phyloP scores from a whole-genome alignment of 495 filamentous ascomycete species.

The Tetracladium setigerum region DNA sequence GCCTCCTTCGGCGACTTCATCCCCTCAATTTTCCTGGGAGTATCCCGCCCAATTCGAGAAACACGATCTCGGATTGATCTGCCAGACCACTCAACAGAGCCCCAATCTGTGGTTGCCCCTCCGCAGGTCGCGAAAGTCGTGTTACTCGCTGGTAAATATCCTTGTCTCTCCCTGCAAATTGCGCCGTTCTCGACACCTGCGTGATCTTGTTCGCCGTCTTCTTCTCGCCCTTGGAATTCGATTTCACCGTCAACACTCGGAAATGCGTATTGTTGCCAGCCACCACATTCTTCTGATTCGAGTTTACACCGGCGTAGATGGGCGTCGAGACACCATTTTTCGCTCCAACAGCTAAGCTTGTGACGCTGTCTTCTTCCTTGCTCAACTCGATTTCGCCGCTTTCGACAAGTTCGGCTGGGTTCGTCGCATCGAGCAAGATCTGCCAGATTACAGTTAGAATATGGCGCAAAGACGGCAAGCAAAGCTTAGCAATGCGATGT shows the following conservation, averaged over 20 bases:
- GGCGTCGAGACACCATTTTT: constrained; percentile 46
- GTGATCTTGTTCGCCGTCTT: constrained; percentile 40
- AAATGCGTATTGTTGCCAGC: constrained; percentile 84
- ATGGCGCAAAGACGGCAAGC: constrained; percentile 2
- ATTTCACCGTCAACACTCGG: constrained; percentile 62
- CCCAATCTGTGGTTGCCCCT: constrained; percentile 51
- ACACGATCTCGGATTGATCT: constrained; percentile 62
- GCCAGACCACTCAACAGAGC: constrained; percentile 70
- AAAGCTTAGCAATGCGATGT: background rate
- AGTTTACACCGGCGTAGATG: constrained; percentile 83
- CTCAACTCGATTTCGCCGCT: constrained; percentile 73
- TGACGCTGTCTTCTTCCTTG: constrained; percentile 86
- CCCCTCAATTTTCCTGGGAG: constrained; percentile 53
- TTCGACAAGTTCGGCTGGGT: constrained; percentile 49
- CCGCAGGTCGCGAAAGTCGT: constrained; percentile 57
- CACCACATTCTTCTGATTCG: constrained; percentile 57
- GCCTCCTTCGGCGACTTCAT: constrained; percentile 67
- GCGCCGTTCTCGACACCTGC: constrained; percentile 46
- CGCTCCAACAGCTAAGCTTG: constrained; percentile 62
- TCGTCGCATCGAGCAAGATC: constrained; percentile 65
- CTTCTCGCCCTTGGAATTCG: constrained; percentile 33
- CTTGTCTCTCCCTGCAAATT: constrained; percentile 55
- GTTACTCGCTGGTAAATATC: constrained; percentile 76
- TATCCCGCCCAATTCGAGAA: constrained; percentile 63
- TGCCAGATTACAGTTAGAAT: constrained; percentile 26